Evolutionary conservation across 2,329 filamentous ascomycete species (phyloP).

Genomic region (Dothiorella sarmentorum): DNA sequence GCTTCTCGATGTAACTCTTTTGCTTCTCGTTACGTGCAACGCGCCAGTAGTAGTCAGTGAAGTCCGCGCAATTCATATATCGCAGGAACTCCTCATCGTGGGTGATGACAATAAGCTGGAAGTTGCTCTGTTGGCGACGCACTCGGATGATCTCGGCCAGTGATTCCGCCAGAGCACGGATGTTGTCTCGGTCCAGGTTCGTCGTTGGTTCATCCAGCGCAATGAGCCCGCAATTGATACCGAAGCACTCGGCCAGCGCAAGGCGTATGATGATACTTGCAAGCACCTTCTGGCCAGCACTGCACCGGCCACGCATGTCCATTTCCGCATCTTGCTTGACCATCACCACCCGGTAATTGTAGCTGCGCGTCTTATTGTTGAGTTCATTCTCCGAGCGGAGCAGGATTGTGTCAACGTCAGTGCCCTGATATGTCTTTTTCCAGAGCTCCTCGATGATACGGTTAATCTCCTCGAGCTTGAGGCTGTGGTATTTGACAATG

Average conservation of each 20-base stretch:
- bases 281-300: constrained; percentile 92
- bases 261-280: constrained; percentile 97
- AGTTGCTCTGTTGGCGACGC: constrained; percentile 83
- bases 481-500: constrained; percentile 91
- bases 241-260: constrained; percentile 93
- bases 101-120: constrained; percentile 97
- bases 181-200: constrained; percentile 94
- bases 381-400: constrained; percentile 89
- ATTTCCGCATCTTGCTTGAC: constrained; percentile 95
- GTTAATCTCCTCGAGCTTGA: constrained; percentile 99
- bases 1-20: constrained; percentile 78
- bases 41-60: constrained; percentile 86
- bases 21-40: constrained; percentile 79
- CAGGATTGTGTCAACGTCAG: constrained; percentile 93
- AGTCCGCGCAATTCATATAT: constrained; percentile 91
- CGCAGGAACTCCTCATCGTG: constrained; percentile 96
- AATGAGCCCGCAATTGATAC: constrained; percentile 91
- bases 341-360: constrained; percentile 98
- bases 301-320: constrained; percentile 98
- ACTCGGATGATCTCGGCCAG: constrained; percentile 83
- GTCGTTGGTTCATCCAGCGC: constrained; percentile 97
- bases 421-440: constrained; percentile 94
- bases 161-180: constrained; percentile 78
- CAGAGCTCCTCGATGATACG: constrained; percentile 93
- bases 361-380: constrained; percentile 69